A percentile compares a stretch with the other conserved stretches of the same genome.
phyloP scores from a whole-genome alignment of 345 rosid genomes.

The Bruguiera parviflora region DNA sequence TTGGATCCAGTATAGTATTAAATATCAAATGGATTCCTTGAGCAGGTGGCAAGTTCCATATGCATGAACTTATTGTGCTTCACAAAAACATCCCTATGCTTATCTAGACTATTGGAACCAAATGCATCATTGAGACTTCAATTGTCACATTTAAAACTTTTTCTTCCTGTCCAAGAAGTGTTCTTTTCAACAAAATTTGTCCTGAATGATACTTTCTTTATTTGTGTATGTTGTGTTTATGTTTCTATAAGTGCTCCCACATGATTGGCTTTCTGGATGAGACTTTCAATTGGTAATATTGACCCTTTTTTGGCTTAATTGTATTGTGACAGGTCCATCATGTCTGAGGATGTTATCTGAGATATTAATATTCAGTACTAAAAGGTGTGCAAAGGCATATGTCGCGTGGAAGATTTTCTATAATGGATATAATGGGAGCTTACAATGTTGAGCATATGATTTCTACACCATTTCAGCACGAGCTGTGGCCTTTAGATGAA shows the following conservation, averaged over 20 bases:
- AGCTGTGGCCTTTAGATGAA: slow-evolving; percentile 73
- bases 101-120: too few species aligned
- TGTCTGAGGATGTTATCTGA: slow-evolving; percentile 31
- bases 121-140: too few species aligned
- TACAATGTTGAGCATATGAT: slow-evolving; percentile 45
- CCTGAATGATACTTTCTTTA: too few species aligned
- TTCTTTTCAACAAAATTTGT: too few species aligned
- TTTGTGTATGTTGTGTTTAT: background rate
- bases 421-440: slow-evolving; percentile 40
- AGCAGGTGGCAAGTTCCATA: too few species aligned
- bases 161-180: too few species aligned
- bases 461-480: slow-evolving; percentile 45
- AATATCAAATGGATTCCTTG: too few species aligned
- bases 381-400: slow-evolving; percentile 20
- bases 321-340: slow-evolving; percentile 11
- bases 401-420: slow-evolving; percentile 35
- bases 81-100: too few species aligned
- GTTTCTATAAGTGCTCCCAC: background rate
- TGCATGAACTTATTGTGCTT: too few species aligned
- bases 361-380: slow-evolving; percentile 13
- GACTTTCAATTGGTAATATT: slow-evolving; percentile 3
- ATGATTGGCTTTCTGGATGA: slow-evolving; percentile 6
- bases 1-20: too few species aligned
- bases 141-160: too few species aligned
- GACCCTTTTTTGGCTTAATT: slow-evolving; percentile 5